Conservation (phyloP, 352 stramenopile species). For the Globisporangium okanoganense region DNA sequence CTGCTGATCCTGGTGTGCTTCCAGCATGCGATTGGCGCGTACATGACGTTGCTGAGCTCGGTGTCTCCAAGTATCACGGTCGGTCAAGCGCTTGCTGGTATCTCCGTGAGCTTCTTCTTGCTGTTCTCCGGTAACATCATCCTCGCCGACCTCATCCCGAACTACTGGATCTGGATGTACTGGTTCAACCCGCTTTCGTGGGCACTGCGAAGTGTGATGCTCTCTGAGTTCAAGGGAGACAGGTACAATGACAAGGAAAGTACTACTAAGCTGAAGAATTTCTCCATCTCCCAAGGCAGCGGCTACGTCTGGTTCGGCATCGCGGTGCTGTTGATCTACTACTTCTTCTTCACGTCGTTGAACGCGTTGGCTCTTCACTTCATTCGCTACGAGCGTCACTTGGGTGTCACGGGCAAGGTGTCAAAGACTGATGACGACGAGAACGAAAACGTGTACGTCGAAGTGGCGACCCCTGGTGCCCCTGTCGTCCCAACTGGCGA, state of each 20-base stretch:
- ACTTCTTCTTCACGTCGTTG: slow-evolving; percentile 34
- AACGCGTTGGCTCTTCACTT: slow-evolving; percentile 36
- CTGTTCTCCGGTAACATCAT: slow-evolving; percentile 49
- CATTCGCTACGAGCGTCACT: slow-evolving; percentile 28
- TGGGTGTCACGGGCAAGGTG: not conserved
- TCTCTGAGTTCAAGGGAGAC: slow-evolving; percentile 27
- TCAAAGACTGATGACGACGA: not conserved
- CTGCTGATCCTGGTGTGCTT: slow-evolving; percentile 67
- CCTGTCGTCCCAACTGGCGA: not conserved
- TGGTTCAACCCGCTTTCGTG: slow-evolving; percentile 45
- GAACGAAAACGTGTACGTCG: slow-evolving; percentile 10
- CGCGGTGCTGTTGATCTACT: slow-evolving; percentile 31
- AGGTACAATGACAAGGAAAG: slow-evolving; percentile 11
- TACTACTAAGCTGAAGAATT: not conserved
- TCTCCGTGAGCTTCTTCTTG: slow-evolving; percentile 39
- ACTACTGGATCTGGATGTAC: slow-evolving; percentile 45
- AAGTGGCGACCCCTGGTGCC: slow-evolving; percentile 1
- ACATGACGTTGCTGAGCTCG: slow-evolving; percentile 32
- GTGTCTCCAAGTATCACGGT: slow-evolving; percentile 31
- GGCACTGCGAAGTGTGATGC: slow-evolving; percentile 27
- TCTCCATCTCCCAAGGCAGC: slow-evolving; percentile 15
- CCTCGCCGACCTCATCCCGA: slow-evolving; percentile 30
- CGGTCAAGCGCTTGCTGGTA: slow-evolving; percentile 21
- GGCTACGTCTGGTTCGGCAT: slow-evolving; percentile 38
- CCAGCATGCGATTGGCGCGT: slow-evolving; percentile 35